Percentiles rank a stretch among this genome's conserved stretches.
These are phyloP conservation scores for Torulaspora maleeae DNA, from an alignment of 805 yeast genomes.

Conservation along the genomic window DNA sequence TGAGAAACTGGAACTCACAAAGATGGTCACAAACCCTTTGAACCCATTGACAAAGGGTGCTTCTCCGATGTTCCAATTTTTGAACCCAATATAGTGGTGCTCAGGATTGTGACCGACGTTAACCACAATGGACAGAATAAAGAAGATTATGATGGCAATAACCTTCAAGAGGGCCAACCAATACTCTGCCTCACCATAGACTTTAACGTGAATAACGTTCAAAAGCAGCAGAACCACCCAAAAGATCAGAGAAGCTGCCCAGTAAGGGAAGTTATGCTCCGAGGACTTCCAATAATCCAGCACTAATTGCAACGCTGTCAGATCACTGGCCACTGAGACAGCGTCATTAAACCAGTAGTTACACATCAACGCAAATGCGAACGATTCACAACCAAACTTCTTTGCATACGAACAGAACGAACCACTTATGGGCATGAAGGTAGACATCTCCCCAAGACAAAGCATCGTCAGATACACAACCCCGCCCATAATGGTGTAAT, in stretches of 20 bases:
- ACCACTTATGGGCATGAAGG: slow-evolving; percentile 53
- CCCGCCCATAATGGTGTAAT: slow-evolving; percentile 46
- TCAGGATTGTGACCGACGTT: slow-evolving; percentile 55
- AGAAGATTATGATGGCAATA: slow-evolving; percentile 52
- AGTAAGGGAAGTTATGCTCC: slow-evolving; percentile 39
- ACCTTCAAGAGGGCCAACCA: slow-evolving; percentile 54
- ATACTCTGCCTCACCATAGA: slow-evolving; percentile 62
- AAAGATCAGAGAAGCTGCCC: slow-evolving; percentile 49
- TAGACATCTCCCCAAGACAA: slow-evolving; percentile 53
- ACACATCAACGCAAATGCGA: slow-evolving; percentile 71
- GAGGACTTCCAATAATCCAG: slow-evolving; percentile 45
- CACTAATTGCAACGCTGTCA: slow-evolving; percentile 56
- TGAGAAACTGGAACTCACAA: slow-evolving; percentile 50
- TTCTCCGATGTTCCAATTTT: slow-evolving; percentile 51
- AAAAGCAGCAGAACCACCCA: slow-evolving; percentile 45
- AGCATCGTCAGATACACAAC: slow-evolving; percentile 52
- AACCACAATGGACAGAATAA: slow-evolving; percentile 51
- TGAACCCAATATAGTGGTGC: slow-evolving; percentile 51
- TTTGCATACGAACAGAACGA: slow-evolving; percentile 54
- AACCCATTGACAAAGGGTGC: slow-evolving; percentile 52
- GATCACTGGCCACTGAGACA: slow-evolving; percentile 59
- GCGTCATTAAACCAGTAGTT: slow-evolving; percentile 62
- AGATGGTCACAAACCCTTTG: slow-evolving; percentile 47
- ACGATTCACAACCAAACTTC: slow-evolving; percentile 59
- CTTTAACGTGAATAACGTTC: slow-evolving; percentile 49